A percentile compares a stretch with the other conserved stretches of the same genome.
Conservation (phyloP, 2,329 filamentous ascomycete species). For the Dryadomyces quercus-mongolicae region DNA sequence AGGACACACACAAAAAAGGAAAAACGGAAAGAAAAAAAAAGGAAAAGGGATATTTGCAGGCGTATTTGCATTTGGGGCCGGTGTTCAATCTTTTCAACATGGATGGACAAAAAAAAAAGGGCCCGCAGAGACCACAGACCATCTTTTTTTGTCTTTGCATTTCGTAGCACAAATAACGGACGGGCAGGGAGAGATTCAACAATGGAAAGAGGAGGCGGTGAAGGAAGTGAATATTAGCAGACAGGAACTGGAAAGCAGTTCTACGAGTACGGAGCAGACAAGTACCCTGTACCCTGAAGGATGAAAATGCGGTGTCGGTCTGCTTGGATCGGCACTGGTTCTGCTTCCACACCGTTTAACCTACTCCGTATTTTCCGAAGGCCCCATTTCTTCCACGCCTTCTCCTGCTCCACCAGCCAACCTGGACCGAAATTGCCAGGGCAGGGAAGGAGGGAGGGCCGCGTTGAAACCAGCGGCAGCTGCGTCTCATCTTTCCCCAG, state of each 20-base stretch:
- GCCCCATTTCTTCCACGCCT: not conserved
- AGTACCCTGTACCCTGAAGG: not conserved
- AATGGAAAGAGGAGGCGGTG: not conserved
- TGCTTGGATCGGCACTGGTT: not conserved
- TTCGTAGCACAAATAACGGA: not conserved
- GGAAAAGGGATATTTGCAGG: not conserved
- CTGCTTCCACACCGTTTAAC: constrained; percentile 1
- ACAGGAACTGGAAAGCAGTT: too few relatives aligned
- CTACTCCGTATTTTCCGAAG: not conserved
- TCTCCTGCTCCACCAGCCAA: not conserved
- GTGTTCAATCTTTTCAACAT: constrained; percentile 13
- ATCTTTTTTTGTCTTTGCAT: not conserved
- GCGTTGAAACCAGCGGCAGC: not conserved
- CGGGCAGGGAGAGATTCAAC: not conserved
- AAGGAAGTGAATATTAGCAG: not conserved
- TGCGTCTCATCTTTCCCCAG: not conserved
- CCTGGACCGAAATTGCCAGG: not conserved
- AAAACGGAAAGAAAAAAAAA: not conserved
- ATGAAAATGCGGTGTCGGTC: constrained; percentile 1
- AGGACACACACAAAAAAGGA: not conserved
- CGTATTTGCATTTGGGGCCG: constrained; percentile 3
- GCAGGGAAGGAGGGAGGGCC: not conserved
- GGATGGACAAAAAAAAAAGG: constrained; percentile 6
- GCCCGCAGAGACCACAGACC: not conserved
- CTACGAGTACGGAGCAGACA: not conserved